phyloP scores from a whole-genome alignment of 768 basidiomycete species.

The Xerocomellus dryophilus region DNA sequence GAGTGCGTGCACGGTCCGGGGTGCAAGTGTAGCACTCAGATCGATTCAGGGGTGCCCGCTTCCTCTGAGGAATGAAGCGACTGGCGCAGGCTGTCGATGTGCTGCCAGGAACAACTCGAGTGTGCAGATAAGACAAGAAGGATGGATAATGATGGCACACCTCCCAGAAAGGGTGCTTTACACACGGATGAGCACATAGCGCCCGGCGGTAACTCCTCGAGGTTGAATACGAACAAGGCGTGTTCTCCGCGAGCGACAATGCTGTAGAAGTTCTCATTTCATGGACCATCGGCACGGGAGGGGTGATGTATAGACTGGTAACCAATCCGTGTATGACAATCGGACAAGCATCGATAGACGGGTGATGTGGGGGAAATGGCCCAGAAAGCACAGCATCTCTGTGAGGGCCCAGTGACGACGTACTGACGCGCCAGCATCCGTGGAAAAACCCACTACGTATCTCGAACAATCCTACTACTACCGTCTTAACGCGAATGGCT shows the following conservation, averaged over 20 bases:
- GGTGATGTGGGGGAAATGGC: too few relatives aligned
- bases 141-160: conserved; percentile 35
- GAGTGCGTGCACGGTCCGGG: conserved; percentile 37
- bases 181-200: conserved; percentile 9
- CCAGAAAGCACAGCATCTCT: too few relatives aligned
- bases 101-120: conserved; percentile 31
- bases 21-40: conserved; percentile 31
- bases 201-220: conserved; percentile 9
- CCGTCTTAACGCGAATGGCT: too few relatives aligned
- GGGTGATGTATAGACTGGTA: too few relatives aligned
- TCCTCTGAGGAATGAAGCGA: conserved; percentile 7
- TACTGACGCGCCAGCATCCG: too few relatives aligned
- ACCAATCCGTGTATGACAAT: too few relatives aligned
- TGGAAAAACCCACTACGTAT: too few relatives aligned
- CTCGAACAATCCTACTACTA: too few relatives aligned
- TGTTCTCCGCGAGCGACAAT: conserved; percentile 31
- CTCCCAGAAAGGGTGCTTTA: conserved; percentile 25
- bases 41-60: conserved; percentile 12
- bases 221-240: conserved; percentile 31
- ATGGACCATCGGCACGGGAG: too few relatives aligned
- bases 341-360: too few relatives aligned
- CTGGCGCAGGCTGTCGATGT: conserved; percentile 5
- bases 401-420: too few relatives aligned
- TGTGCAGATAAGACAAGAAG: conserved; percentile 43
- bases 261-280: conserved; percentile 5